Evolutionary conservation across 306 rosid genomes (phyloP).

Genomic region (Cicer bijugum): DNA sequence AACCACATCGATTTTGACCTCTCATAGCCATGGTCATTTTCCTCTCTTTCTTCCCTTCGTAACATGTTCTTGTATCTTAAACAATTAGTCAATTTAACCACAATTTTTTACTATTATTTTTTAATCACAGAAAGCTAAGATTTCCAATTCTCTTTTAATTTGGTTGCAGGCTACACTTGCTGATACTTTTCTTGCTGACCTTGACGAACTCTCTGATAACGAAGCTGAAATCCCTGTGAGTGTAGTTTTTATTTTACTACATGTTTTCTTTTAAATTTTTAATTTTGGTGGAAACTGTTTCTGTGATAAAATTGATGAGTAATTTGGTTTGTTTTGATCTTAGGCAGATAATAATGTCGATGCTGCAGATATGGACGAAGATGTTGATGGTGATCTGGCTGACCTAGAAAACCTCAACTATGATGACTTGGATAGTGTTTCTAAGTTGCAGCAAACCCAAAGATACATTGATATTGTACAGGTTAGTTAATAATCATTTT

Average conservation of each 20-base stretch:
- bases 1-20: no score
- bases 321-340: constrained; percentile 5
- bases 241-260: background rate
- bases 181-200: constrained; percentile 93
- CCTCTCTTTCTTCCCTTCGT: no score
- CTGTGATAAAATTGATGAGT: background rate
- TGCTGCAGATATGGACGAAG: constrained; percentile 34
- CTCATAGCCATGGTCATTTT: no score
- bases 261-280: background rate
- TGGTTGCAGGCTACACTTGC: constrained; percentile 81
- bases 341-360: constrained; percentile 70
- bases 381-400: background rate
- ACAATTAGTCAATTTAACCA: no score
- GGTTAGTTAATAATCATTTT: constrained; percentile 49
- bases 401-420: constrained; percentile 84
- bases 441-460: constrained; percentile 86
- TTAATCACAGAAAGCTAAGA: no score
- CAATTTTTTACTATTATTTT: no score
- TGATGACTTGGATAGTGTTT: constrained; percentile 90
- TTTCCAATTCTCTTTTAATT: no score
- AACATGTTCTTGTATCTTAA: no score
- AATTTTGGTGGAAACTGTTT: constrained; percentile 30
- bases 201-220: constrained; percentile 87
- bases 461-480: constrained; percentile 73
- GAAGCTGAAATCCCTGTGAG: constrained; percentile 75